Evolutionary conservation across 2,329 filamentous ascomycete species (phyloP).

Genomic region (Colletotrichum trifolii): DNA sequence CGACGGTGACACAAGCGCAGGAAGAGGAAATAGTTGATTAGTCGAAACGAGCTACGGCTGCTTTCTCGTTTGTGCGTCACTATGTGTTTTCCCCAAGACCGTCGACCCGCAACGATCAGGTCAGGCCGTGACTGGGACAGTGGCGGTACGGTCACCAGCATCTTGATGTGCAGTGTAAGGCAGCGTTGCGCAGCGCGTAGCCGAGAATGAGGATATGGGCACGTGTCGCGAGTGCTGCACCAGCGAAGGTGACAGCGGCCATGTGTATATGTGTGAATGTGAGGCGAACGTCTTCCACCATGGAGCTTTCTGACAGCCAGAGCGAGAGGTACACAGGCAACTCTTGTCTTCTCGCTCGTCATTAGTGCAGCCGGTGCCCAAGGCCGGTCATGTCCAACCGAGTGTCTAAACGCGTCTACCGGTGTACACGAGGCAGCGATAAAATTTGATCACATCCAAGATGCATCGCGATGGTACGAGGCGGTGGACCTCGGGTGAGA

Average conservation of each 20-base stretch:
- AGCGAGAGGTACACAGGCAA: no score
- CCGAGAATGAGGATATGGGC: background rate
- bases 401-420: conserved; percentile 6
- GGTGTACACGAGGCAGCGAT: conserved; percentile 1
- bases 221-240: conserved; percentile 17
- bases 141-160: conserved; percentile 9
- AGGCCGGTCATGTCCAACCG: background rate
- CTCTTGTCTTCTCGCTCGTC: background rate
- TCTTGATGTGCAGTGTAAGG: conserved; percentile 1
- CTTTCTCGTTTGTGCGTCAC: conserved; percentile 27
- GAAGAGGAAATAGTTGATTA: conserved; percentile 29
- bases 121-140: no score
- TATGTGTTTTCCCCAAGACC: conserved; percentile 17
- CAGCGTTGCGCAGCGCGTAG: conserved; percentile 1
- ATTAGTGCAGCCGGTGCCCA: background rate
- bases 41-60: conserved; percentile 31
- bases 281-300: conserved; percentile 10
- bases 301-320: no score
- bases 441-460: conserved; percentile 22
- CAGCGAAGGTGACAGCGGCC: conserved; percentile 20
- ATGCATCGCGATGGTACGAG: conserved; percentile 16
- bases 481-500: background rate
- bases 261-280: background rate
- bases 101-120: conserved; percentile 26
- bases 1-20: conserved; percentile 23